These are phyloP conservation scores for Leucoagaricus sp. DNA, from an alignment of 1,284 basidiomycete species.

Conservation along the genomic window DNA sequence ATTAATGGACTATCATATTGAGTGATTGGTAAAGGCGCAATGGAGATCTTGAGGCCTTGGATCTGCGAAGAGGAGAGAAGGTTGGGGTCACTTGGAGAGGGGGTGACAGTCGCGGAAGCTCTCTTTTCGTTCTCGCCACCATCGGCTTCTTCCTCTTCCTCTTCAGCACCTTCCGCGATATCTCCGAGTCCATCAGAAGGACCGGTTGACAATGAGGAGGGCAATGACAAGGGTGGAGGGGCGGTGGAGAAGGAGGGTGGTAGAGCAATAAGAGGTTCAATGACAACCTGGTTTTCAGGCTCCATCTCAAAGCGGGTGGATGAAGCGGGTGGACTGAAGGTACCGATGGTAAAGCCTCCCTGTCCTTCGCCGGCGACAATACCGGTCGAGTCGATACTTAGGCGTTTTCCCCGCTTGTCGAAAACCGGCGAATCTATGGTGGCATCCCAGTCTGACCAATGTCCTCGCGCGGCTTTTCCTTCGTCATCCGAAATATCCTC, in stretches of 20 bases:
- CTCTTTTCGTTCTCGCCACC: background rate
- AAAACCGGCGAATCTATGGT: slow-evolving; percentile 40
- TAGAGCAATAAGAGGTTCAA: slow-evolving; percentile 34
- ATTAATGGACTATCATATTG: slow-evolving; percentile 22
- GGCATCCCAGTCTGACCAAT: slow-evolving; percentile 46
- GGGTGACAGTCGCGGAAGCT: background rate
- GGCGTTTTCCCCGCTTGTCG: slow-evolving; percentile 23
- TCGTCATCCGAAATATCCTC: slow-evolving; percentile 40
- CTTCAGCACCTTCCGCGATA: slow-evolving; percentile 54
- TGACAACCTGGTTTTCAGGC: slow-evolving; percentile 26
- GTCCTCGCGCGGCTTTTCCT: slow-evolving; percentile 34
- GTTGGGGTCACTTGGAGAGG: slow-evolving; percentile 19
- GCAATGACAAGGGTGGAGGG: slow-evolving; percentile 41
- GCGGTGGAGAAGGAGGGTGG: slow-evolving; percentile 17
- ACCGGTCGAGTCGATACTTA: slow-evolving; percentile 24
- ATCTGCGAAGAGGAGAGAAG: slow-evolving; percentile 45
- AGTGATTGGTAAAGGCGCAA: slow-evolving; percentile 27
- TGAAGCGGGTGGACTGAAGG: slow-evolving; percentile 22
- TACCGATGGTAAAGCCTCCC: slow-evolving; percentile 17
- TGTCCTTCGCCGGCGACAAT: slow-evolving; percentile 19
- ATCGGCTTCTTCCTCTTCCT: slow-evolving; percentile 40
- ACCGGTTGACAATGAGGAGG: slow-evolving; percentile 25
- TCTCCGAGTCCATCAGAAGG: slow-evolving; percentile 42
- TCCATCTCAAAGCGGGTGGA: slow-evolving; percentile 18
- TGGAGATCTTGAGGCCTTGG: slow-evolving; percentile 63